Evolutionary conservation across 1,284 basidiomycete genomes (phyloP), one percentile per base, ranked within the genome.

Genomic region (Fistulina hepatica): DNA sequence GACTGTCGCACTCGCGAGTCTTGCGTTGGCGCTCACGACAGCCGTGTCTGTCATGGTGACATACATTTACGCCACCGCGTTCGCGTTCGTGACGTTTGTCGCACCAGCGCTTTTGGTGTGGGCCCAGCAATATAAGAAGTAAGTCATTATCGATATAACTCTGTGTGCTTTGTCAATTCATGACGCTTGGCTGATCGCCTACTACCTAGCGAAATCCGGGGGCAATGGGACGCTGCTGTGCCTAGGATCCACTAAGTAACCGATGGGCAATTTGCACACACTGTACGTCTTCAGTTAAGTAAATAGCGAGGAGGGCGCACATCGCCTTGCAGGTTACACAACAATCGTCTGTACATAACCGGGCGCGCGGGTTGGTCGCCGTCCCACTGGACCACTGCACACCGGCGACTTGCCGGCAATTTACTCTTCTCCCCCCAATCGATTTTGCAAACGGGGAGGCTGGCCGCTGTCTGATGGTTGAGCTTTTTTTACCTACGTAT

Each of bases 41-140:
- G 58, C 69, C 3, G 54, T 82, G 36, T 81, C 79, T 17, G 55
- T 55, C 22, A 64, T 67, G 11, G 62, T 72, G 34, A 66, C 69
- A 27, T 67, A 53, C 40, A 58, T 81, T 30, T 75, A 73, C 51
- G 55, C 58, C 6, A 54, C 60, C 28, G 57, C 65, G 15, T 64
- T 83, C 27, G 48, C 65, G 27, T 69, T 73, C 39, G 67, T 81
- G 20, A 79, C 76, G 6, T 76, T 89, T 49, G 55, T 76, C 32
- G 82, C 79, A 4, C 85, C 85, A 6, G 74, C 60, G 21, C 60
- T 81, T 30, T 61, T 88, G 21, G 69, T 88, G 37, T 85, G 82
- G 81, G 81, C 82, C 3, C 85, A 89, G 60, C 71, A 69, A 52
- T 83, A 75, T 60, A 89, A 89, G 63, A 88, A 88, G 84, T 79